Conservation (phyloP, 2,329 filamentous ascomycete genomes). For the Penicillium olsonii region DNA sequence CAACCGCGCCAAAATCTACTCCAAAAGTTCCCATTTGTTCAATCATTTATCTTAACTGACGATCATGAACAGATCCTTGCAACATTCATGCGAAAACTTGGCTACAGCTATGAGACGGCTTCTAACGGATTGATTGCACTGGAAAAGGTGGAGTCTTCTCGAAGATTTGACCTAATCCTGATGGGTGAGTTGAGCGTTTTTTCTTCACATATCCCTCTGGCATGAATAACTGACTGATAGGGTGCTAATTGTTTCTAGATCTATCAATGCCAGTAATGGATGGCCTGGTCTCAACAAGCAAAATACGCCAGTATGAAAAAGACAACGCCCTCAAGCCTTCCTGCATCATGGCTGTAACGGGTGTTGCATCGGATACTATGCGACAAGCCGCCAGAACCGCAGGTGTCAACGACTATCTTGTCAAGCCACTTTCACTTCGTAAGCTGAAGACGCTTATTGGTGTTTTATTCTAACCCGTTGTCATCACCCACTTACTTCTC, state of each 20-base stretch:
- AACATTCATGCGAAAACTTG: constrained; percentile 42
- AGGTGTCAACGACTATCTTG: constrained; percentile 34
- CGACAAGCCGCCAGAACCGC: constrained; percentile 33
- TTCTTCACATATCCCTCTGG: background rate
- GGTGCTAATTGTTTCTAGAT: constrained; percentile 30
- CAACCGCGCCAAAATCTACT: background rate
- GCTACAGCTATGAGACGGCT: constrained; percentile 38
- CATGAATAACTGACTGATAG: background rate
- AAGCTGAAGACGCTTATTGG: constrained; percentile 33
- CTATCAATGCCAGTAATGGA: constrained; percentile 49
- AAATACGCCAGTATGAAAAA: constrained; percentile 41
- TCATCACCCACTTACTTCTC: background rate
- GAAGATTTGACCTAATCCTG: constrained; percentile 38
- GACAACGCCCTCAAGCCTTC: constrained; percentile 22
- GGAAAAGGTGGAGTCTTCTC: constrained; percentile 34
- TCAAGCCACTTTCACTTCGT: constrained; percentile 34
- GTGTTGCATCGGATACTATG: constrained; percentile 34
- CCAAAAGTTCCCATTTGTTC: no score
- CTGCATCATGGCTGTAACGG: constrained; percentile 35
- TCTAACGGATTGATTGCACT: constrained; percentile 43
- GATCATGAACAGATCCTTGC: constrained; percentile 31
- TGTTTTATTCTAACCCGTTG: background rate
- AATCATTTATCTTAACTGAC: background rate
- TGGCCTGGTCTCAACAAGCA: constrained; percentile 44
- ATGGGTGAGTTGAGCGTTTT: constrained; percentile 28